These are phyloP conservation scores for Rhododendron kiyosumense DNA, from an alignment of 148 eudicot genomes.

Conservation along the genomic window DNA sequence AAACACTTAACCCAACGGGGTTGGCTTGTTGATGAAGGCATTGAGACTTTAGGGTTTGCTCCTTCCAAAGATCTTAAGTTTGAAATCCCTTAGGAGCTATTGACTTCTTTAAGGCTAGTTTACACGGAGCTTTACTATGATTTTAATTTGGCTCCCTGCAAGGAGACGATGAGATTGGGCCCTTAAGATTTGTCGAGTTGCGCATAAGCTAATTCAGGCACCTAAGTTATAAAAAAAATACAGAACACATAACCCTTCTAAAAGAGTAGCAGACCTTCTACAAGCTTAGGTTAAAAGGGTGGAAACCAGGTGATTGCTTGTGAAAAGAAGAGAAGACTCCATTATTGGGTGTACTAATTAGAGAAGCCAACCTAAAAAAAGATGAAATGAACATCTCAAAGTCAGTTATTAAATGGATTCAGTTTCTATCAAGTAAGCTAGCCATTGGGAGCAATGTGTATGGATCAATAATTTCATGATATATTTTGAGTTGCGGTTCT, in stretches of 20 bases:
- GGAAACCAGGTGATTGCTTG: slow-evolving; percentile 11
- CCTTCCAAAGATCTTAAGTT: too few relatives aligned
- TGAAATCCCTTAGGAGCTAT: too few relatives aligned
- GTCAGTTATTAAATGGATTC: slow-evolving; percentile 5
- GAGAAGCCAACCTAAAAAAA: slow-evolving; percentile 41
- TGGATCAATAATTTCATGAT: not conserved
- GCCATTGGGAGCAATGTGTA: not conserved
- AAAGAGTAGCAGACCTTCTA: not conserved
- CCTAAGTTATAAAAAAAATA: too few relatives aligned
- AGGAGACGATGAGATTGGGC: too few relatives aligned
- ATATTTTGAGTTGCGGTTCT: not conserved
- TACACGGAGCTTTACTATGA: too few relatives aligned
- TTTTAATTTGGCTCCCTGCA: too few relatives aligned
- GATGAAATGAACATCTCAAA: not conserved
- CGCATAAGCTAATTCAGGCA: too few relatives aligned
- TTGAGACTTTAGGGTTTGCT: not conserved
- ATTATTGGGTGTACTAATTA: slow-evolving; percentile 40
- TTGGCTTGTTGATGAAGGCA: not conserved
- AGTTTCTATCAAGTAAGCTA: not conserved
- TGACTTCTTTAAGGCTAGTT: too few relatives aligned
- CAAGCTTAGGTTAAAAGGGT: not conserved
- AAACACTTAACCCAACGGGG: not conserved
- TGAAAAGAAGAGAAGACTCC: slow-evolving; percentile 7
- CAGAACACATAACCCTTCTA: not conserved
- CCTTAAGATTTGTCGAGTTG: too few relatives aligned